Evolutionary conservation across 371 early-diverging fungal genomes (phyloP), one percentile per base, ranked within the genome.

Genomic region (Phascolomyces articulosus): DNA sequence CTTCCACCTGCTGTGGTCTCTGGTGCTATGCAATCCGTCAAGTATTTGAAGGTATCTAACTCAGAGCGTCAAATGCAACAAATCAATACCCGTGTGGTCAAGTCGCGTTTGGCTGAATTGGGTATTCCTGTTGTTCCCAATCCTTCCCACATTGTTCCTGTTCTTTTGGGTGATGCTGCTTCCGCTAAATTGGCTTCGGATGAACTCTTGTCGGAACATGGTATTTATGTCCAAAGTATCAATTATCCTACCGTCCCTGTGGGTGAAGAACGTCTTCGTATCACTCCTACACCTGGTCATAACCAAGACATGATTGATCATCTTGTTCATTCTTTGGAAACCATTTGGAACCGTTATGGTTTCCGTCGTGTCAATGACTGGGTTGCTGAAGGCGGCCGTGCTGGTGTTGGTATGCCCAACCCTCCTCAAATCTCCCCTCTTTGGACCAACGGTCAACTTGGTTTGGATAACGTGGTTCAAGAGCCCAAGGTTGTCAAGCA

Each of bases 111-210:
- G 55, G 89, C 80, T 40, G 82, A 84, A 6, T 80, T 92, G 27
- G 97, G 93, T 65, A 97, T 98, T 70, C 98, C 98, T 10, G 99
- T 97, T 3, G 88, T 97, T 26, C 97, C 97, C 69, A 98, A 98
- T 82, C 99, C 99, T 9, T 94, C 94, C 66, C 99, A 98, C 82
- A 98, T 98, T 76, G 96, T 98, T 38, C 99, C 99, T 28, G 95
- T 98, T 20, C 85, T 98, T 54, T 89, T 98, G 29, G 98, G 99
- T 54, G 95, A 98, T 75, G 98, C 99, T 60, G 95, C 95, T 68
- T 85, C 87, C 49, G 93, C 95, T 72, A 96, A 96, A 77, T 83
- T 85, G 16, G 96, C 97, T 26, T 93, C 94, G 28, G 97, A 98
- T 79, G 90, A 92, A 78, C 84, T 98, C 47, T 84, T 98, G 61